phyloP scores from a whole-genome alignment of 371 early-diverging fungal species.

The Actinomortierella wolfii region DNA sequence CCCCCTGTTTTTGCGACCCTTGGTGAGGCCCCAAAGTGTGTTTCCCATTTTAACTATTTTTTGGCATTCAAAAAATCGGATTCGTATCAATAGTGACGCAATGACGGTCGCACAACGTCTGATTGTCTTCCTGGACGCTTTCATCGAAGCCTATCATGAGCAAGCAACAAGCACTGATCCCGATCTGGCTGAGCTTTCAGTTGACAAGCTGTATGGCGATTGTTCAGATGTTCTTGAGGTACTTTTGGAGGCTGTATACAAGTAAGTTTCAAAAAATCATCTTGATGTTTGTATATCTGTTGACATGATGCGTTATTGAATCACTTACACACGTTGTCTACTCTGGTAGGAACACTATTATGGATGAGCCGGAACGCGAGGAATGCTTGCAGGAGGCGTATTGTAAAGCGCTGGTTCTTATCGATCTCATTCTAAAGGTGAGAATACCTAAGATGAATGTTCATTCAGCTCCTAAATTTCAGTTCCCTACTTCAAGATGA shows the following conservation, averaged over 20 bases:
- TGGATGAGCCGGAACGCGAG: conserved; percentile 10
- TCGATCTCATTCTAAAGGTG: conserved; percentile 47
- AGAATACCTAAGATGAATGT: too few relatives aligned
- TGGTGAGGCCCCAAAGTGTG: neutral
- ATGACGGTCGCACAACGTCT: conserved; percentile 32
- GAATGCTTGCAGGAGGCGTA: conserved; percentile 41
- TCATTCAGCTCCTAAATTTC: too few relatives aligned
- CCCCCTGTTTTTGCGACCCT: neutral
- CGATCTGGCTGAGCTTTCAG: conserved; percentile 30
- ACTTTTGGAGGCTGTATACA: conserved; percentile 29
- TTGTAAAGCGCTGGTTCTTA: conserved; percentile 32
- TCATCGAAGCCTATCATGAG: conserved; percentile 46
- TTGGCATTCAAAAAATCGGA: too few relatives aligned
- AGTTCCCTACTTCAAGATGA: too few relatives aligned
- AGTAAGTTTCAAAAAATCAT: conserved; percentile 14
- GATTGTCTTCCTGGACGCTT: conserved; percentile 38
- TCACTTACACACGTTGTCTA: neutral
- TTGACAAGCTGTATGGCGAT: conserved; percentile 45
- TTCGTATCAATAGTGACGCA: conserved; percentile 22
- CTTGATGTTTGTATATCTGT: too few relatives aligned
- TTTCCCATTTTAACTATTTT: too few relatives aligned
- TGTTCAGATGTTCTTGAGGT: conserved; percentile 42
- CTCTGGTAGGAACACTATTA: conserved; percentile 6
- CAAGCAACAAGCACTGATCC: conserved; percentile 21
- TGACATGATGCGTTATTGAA: too few relatives aligned